Evolutionary conservation across 805 yeast species (phyloP), one percentile per base, ranked within the genome.

Genomic region (Cyberlindnera galapagoensis): DNA sequence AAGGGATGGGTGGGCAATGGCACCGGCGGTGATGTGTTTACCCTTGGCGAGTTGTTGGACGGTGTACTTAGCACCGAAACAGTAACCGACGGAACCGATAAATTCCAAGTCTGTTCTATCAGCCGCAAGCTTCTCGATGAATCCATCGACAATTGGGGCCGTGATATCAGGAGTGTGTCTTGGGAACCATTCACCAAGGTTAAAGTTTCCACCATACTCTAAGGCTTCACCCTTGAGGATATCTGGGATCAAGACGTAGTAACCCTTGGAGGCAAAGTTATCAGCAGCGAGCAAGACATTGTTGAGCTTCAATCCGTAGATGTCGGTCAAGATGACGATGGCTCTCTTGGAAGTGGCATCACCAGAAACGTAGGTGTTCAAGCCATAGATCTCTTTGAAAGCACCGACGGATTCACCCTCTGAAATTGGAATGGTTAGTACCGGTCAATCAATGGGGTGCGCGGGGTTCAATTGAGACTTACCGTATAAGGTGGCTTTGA

Each of bases 1-100:
- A 39, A 80, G 69, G 3, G 94, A 80, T 6, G 97, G 96, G 58
- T 88, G 97, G 7, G 92, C 92, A 41, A 74, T 57, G 11, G 90
- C 94, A 47, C 72, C 85, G 12, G 67, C 81, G 39, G 72, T 71
- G 21, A 71, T 67, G 27, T 35, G 32, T 16, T 43, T 34, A 12
- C 56, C 65, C 18, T 48, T 49, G 6, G 65, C 54, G 19, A 73
- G 54, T 36, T 76, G 70, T 38, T 69, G 74, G 36, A 81, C 46
- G 21, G 71, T 75, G 45, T 63, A 76, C 56, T 77, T 81, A 24
- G 85, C 95, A 53, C 96, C 96, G 43, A 65, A 86, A 60, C 96
- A 86, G 63, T 85, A 76, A 16, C 96, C 95, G 36, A 80, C 59
- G 14, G 74, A 72, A 26, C 70, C 76, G 15, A 80, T 38, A 43